phyloP scores from a whole-genome alignment of 2,329 filamentous ascomycete genomes.

The Phaeosphaeriaceae sp. region DNA sequence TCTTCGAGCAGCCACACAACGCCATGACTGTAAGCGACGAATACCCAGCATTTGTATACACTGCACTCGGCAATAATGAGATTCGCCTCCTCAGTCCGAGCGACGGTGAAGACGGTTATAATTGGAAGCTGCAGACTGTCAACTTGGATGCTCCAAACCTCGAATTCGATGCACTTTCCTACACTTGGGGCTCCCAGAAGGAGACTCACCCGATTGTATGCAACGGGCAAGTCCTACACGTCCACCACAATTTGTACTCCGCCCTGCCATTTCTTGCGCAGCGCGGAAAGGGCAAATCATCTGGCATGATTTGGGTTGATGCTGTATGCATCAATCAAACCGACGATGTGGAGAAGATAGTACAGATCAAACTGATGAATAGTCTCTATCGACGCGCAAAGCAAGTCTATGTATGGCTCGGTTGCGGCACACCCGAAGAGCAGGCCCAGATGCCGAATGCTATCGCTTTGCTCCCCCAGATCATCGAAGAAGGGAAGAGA shows the following conservation, averaged over 20 bases:
- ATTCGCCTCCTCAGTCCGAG: constrained; percentile 2
- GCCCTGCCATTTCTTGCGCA: constrained; percentile 3
- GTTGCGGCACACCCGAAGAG: not conserved
- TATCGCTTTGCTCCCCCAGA: not conserved
- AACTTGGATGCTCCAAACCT: constrained; percentile 1
- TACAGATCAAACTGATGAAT: constrained; percentile 4
- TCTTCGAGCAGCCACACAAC: no score
- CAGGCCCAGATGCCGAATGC: not conserved
- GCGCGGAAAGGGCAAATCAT: not conserved
- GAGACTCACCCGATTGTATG: not conserved
- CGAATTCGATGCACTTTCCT: constrained; percentile 4
- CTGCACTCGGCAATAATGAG: not conserved
- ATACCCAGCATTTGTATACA: not conserved
- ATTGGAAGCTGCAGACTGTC: no score
- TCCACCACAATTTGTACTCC: constrained; percentile 6
- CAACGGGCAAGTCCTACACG: not conserved
- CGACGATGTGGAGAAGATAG: not conserved
- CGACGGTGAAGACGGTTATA: not conserved
- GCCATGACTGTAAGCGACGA: not conserved
- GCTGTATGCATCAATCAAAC: constrained; percentile 7
- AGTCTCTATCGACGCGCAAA: not conserved
- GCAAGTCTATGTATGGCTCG: constrained; percentile 5
- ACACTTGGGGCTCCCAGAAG: constrained; percentile 1
- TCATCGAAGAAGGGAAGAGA: not conserved
- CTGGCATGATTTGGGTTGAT: not conserved